Evolutionary conservation across 2,329 filamentous ascomycete genomes (phyloP).

Genomic region (Aspergillus fructus): DNA sequence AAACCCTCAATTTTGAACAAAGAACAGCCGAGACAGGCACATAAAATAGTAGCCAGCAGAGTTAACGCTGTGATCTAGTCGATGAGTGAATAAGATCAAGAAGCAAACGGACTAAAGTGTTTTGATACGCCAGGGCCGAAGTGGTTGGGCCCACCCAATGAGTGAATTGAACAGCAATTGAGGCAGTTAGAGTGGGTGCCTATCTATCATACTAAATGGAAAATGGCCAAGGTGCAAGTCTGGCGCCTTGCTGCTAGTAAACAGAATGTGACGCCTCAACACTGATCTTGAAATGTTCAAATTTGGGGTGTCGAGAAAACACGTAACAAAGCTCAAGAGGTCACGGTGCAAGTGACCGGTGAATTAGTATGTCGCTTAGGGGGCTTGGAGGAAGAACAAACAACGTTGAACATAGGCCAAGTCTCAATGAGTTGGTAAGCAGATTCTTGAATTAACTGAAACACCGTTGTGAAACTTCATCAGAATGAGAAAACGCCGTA

Average conservation of each 20-base stretch:
- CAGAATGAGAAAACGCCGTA: conserved; percentile 33
- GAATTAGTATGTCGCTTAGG: background rate
- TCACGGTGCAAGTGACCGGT: background rate
- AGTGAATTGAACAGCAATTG: background rate
- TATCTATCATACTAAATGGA: too few species aligned
- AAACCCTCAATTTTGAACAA: background rate
- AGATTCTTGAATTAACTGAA: conserved; percentile 22
- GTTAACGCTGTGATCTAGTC: background rate
- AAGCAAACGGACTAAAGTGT: background rate
- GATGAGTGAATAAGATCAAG: background rate
- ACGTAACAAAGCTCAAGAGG: background rate
- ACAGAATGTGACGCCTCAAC: background rate
- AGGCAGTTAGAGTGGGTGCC: too few species aligned
- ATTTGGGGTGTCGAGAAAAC: background rate
- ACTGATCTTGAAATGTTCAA: background rate
- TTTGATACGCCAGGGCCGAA: background rate
- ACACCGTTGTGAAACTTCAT: conserved; percentile 17
- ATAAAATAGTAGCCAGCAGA: background rate
- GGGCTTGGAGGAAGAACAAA: background rate
- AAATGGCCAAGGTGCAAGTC: background rate
- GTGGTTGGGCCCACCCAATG: background rate
- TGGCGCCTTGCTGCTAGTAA: background rate
- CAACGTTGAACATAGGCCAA: conserved; percentile 6
- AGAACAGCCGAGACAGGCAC: background rate
- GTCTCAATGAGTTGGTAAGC: conserved; percentile 20